A percentile compares a stretch with the other conserved stretches of the same genome.
phyloP scores from a whole-genome alignment of 441 rosid genomes.

The Aleurites moluccanus region DNA sequence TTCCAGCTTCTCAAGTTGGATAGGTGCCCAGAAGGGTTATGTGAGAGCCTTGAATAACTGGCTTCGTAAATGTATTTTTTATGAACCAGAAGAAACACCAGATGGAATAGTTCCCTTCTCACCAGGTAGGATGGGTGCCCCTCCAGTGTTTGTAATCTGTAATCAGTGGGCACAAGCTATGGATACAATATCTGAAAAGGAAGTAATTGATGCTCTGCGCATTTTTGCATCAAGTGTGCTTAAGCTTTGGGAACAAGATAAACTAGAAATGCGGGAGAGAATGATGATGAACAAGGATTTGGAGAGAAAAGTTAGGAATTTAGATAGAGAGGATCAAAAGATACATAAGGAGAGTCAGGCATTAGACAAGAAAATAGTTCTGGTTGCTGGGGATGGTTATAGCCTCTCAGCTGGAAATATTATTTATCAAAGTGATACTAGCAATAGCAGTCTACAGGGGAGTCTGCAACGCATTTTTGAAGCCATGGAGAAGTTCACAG shows the following conservation, averaged over 20 bases:
- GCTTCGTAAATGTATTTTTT: slow-evolving; percentile 73
- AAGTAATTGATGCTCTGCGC: slow-evolving; percentile 76
- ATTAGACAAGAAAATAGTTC: slow-evolving; percentile 71
- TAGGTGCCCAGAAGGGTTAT: slow-evolving; percentile 71
- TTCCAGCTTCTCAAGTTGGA: slow-evolving; percentile 68
- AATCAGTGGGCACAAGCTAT: slow-evolving; percentile 92
- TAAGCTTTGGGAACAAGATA: slow-evolving; percentile 83
- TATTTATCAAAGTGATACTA: slow-evolving; percentile 73
- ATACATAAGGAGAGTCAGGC: slow-evolving; percentile 87
- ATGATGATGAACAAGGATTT: slow-evolving; percentile 57
- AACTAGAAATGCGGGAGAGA: slow-evolving; percentile 47
- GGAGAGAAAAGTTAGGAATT: slow-evolving; percentile 57
- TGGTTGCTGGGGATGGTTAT: slow-evolving; percentile 47
- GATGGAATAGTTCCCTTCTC: slow-evolving; percentile 90
- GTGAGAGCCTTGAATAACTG: slow-evolving; percentile 78
- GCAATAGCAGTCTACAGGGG: slow-evolving; percentile 59
- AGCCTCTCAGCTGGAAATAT: slow-evolving; percentile 44
- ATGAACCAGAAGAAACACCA: slow-evolving; percentile 87
- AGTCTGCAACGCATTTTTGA: slow-evolving; percentile 70
- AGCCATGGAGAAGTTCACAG: slow-evolving; percentile 85
- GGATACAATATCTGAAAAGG: slow-evolving; percentile 76
- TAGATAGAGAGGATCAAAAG: slow-evolving; percentile 81
- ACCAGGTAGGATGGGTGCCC: slow-evolving; percentile 94
- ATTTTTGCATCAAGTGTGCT: slow-evolving; percentile 57
- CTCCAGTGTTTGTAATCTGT: slow-evolving; percentile 85